Base-by-base conservation (phyloP, 2,329 filamentous ascomycete genomes). In the Clarireedia paspali region DNA sequence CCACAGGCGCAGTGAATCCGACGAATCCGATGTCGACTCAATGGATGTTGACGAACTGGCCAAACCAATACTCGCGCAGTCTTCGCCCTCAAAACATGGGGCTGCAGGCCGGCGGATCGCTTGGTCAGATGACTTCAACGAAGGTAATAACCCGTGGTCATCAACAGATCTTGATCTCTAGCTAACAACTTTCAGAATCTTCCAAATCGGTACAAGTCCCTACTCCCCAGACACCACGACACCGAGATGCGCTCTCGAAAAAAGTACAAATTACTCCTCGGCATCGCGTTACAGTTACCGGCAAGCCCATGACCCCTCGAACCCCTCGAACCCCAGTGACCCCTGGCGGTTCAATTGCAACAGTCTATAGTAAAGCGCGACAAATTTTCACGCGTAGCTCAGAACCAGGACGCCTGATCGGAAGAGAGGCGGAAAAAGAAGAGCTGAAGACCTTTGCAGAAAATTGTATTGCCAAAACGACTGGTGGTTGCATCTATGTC, bases 401-500 rank as follows among this genome's bases (percentile, higher is more conserved):
- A 17, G 67, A 70, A 15, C 63, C 66, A 24, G 68, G 68, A 15
- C 63, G 56, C 55, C 58, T 70, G 6, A 46, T 70, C 57, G 68
- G 68, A 24, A 62, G 68, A 59, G 68, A 70, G 45, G 57, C 80
- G 67, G 76, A 86, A 67, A 76, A 81, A 42, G 74, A 78, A 14
- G 84, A 91, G 61, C 74, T 97, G 36, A 74, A 76, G 12, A 71
- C 68, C 0, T 96, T 96, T 67, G 77, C 96, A 50, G 74, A 81
- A 40, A 78, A 80, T 50, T 83, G 84, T 63, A 74, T 85, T 5
- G 75, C 80, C 7, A 71, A 80, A 17, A 76, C 75, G 10, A 81
- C 79, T 3, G 84, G 85, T 53, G 91, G 91, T 53, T 97, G 92
- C 68, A 80, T 96, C 51, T 99, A 99, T 69, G 87, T 99, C 63